Base-by-base conservation (phyloP, 2,329 filamentous ascomycete genomes). In the Exophiala sp. region DNA sequence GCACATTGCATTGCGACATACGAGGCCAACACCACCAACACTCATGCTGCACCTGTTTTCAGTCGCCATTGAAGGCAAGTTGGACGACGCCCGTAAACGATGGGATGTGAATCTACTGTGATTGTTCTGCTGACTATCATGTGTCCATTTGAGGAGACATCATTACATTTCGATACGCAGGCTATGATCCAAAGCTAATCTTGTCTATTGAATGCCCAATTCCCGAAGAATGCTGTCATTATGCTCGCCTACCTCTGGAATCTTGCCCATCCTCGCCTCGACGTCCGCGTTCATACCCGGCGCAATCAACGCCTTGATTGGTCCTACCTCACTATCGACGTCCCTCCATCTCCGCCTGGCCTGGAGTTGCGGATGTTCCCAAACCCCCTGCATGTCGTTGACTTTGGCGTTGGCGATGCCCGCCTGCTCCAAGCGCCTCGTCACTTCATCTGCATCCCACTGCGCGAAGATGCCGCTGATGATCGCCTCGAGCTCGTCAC, bases 401-500 rank as follows among this genome's bases (percentile, higher is more conserved):
- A 82, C 71, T 34, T 73, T 78, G 2, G 79, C 78, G 59, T 82
- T 82, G 0, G 80, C 80, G 42, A 82, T 80, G 0, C 72, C 70
- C 0, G 76, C 77, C 2, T 63, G 64, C 46, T 82, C 77, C 16
- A 82, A 66, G 21, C 67, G 70, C 11, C 62, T 59, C 5, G 78
- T 63, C 0, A 75, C 73, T 49, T 77, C 68, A 2, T 72, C 68
- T 0, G 74, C 69, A 0, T 70, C 71, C 9, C 72, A 62, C 0
- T 50, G 52, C 2, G 68, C 64, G 51, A 83, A 80, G 0, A 61
- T 65, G 1, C 67, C 63, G 41, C 70, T 67, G 24, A 82, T 80
- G 12, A 79, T 76, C 0, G 60, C 57, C 52, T 71, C 74, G 3
- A 82, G 65, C 33, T 68, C 72, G 2, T 71, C 69, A 0, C 78